Conservation (phyloP, 352 stramenopile genomes). For the Phytophthora sansomeana region DNA sequence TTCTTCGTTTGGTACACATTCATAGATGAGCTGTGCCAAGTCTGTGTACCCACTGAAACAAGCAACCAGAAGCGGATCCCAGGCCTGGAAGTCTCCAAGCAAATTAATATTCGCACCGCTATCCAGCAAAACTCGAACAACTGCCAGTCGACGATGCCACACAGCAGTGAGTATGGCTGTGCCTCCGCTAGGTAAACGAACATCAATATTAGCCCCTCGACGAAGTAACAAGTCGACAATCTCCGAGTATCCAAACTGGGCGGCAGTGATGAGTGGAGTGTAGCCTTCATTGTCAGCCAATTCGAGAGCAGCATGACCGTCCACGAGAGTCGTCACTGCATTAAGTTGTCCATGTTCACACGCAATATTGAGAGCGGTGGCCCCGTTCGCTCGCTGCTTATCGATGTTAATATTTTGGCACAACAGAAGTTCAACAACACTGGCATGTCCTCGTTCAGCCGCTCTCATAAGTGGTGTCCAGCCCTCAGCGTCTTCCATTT, state of each 20-base stretch:
- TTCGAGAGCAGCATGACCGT: not conserved
- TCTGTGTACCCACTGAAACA: constrained; percentile 18
- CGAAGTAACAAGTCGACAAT: constrained; percentile 13
- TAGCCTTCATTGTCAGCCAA: constrained; percentile 12
- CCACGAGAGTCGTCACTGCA: constrained; percentile 6
- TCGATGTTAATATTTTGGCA: not conserved
- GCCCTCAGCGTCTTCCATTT: not conserved
- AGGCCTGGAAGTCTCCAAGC: constrained; percentile 11
- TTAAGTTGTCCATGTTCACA: constrained; percentile 5
- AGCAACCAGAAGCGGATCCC: constrained; percentile 6
- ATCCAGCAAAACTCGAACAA: constrained; percentile 18
- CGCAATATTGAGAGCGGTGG: constrained; percentile 3
- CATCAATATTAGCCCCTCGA: constrained; percentile 3
- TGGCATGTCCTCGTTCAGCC: not conserved
- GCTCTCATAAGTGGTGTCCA: constrained; percentile 11
- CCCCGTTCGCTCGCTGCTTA: not conserved
- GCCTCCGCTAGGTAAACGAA: constrained; percentile 2
- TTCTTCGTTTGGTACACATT: not conserved
- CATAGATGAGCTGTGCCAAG: constrained; percentile 10
- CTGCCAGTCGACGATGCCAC: constrained; percentile 4
- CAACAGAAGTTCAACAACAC: not conserved
- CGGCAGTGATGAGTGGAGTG: constrained; percentile 9
- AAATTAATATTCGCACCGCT: constrained; percentile 14
- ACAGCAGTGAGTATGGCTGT: constrained; percentile 11
- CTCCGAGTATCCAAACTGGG: constrained; percentile 2